Percentiles rank a stretch among this genome's conserved stretches.
These are phyloP conservation scores for Bassia scoparia DNA, from an alignment of 148 eudicot genomes.

Conservation along the genomic window DNA sequence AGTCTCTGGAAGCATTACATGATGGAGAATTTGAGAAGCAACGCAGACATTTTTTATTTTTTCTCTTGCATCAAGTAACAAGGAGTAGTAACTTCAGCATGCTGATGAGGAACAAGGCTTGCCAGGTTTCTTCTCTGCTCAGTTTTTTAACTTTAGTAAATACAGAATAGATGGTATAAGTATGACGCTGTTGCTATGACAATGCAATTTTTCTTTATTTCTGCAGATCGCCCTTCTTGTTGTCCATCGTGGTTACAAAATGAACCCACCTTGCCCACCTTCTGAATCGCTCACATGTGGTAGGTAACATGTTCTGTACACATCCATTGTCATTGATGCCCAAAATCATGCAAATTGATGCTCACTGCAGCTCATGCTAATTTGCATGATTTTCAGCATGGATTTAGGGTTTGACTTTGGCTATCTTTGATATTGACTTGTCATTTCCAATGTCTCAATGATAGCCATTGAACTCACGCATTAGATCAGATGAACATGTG, in stretches of 20 bases:
- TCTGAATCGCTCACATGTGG: slow-evolving; percentile 97
- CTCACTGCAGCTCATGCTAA: background rate
- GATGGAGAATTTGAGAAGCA: slow-evolving; percentile 97
- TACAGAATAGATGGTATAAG: background rate
- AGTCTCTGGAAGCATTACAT: slow-evolving; percentile 97
- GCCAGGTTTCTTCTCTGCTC: slow-evolving; percentile 57
- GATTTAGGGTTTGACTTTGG: background rate
- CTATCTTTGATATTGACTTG: background rate
- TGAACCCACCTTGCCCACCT: slow-evolving; percentile 97
- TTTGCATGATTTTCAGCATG: background rate
- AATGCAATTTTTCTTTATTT: slow-evolving; percentile 23
- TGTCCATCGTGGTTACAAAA: slow-evolving; percentile 81
- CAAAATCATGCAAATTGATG: slow-evolving; percentile 1
- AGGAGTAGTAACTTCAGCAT: slow-evolving; percentile 92
- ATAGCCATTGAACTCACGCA: background rate
- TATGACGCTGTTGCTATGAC: slow-evolving; percentile 12
- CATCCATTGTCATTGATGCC: slow-evolving; percentile 3
- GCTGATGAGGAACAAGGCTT: slow-evolving; percentile 90
- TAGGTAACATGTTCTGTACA: slow-evolving; percentile 27
- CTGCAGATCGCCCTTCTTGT: slow-evolving; percentile 89
- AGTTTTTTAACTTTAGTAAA: background rate
- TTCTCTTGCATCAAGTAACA: slow-evolving; percentile 94
- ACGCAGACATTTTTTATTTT: slow-evolving; percentile 77
- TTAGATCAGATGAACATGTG: background rate
- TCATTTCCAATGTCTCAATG: slow-evolving; percentile 4